Conservation (phyloP, 495 filamentous ascomycete genomes). For the Hypoxylon lenormandii region DNA sequence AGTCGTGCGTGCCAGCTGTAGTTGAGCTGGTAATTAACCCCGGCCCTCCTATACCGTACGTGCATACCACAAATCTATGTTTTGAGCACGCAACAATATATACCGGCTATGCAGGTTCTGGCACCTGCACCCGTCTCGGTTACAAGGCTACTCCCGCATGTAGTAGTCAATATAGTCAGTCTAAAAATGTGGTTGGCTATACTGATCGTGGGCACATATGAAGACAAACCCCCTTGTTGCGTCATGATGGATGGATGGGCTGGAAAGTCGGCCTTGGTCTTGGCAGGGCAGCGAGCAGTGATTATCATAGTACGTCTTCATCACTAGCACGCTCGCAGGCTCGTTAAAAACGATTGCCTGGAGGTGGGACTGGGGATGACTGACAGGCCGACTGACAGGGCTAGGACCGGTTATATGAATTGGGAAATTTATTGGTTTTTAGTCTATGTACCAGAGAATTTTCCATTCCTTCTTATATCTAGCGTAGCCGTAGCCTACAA, state of each 20-base stretch:
- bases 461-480: slow-evolving; percentile 13
- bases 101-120: slow-evolving; percentile 19
- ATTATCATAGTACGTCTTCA: background rate
- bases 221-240: slow-evolving; percentile 4
- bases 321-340: slow-evolving; percentile 11
- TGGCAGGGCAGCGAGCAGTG: slow-evolving; percentile 27
- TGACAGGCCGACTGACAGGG: background rate
- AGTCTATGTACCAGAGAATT: slow-evolving; percentile 5
- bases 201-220: slow-evolving; percentile 7
- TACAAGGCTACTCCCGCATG: slow-evolving; percentile 7
- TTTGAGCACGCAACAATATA: slow-evolving; percentile 6
- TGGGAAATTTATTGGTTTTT: slow-evolving; percentile 16
- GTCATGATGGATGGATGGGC: slow-evolving; percentile 1
- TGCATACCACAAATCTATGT: slow-evolving; percentile 9
- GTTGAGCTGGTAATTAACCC: background rate
- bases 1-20: slow-evolving; percentile 26
- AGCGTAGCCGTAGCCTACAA: slow-evolving; percentile 8
- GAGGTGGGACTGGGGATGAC: slow-evolving; percentile 17
- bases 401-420: slow-evolving; percentile 31
- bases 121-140: slow-evolving; percentile 17
- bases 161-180: background rate
- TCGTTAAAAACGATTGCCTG: slow-evolving; percentile 2
- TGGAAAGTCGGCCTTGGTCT: slow-evolving; percentile 29
- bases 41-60: background rate
- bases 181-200: no score